Evolutionary conservation across 208 protist genomes (phyloP), one percentile per base, ranked within the genome.

Genomic region (Angomonas deanei): DNA sequence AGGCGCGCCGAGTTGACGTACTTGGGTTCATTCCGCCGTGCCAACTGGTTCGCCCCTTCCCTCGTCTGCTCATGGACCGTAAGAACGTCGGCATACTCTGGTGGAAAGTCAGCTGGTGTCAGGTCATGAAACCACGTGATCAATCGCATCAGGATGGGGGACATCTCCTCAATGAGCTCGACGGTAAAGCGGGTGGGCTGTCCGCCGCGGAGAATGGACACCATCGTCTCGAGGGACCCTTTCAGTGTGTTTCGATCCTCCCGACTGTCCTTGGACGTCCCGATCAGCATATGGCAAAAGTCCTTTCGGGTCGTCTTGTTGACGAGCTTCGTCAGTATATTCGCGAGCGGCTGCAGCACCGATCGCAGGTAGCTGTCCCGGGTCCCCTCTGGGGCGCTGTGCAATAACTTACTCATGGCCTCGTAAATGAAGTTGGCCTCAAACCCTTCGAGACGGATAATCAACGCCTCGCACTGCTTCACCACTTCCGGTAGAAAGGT

Each of bases 361-460:
- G 64, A 72, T 13, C 78, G 74, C 11, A 92, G 64, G 48, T 86
- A 78, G 13, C 33, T 56, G 24, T 84, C 74, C 1, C 68, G 76
- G 33, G 84, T 82, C 23, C 62, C 61, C 5, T 55, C 60, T 3
- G 69, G 39, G 5, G 75, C 74, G 21, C 88, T 70, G 24, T 68
- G 53, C 15, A 79, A 80, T 31, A 95, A 72, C 0, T 64, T 74
- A 4, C 80, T 72, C n/a, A 87, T 47, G 2, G 83, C 70, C 67
- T 95, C 89, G 64, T 90, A 90, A 17, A 95, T 58, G 10, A 92
- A 60, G 8, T 75, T 62, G 17, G 68, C 49, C 48, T 95, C 85
- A 23, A 58, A 46, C 0, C 70, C 70, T 2, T 27, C 42, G 2
- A 66, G 57, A 26, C 48, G 55, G 36, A 92, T 57, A 33, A 91